Percentiles rank a stretch among this genome's conserved stretches.
phyloP scores from a whole-genome alignment of 495 filamentous ascomycete genomes.

The Xylaria cubensis region DNA sequence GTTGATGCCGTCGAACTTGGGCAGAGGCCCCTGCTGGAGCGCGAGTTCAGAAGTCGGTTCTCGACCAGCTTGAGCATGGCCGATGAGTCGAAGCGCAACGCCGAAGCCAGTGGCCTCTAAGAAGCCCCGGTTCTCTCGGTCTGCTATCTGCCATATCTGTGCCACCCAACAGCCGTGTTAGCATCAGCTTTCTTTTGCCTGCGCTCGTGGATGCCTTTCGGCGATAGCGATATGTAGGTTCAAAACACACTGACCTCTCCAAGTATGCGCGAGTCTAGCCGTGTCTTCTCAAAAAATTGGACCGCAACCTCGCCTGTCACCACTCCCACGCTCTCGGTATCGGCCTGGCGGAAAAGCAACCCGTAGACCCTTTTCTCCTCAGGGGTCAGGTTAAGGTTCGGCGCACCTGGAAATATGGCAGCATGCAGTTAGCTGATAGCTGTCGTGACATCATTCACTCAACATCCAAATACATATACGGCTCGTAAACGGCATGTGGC shows the following conservation, averaged over 20 bases:
- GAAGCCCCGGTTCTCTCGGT: slow-evolving; percentile 93
- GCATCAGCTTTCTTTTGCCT: slow-evolving; percentile 16
- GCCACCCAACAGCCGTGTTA: slow-evolving; percentile 30
- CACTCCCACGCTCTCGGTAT: slow-evolving; percentile 87
- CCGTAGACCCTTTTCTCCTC: slow-evolving; percentile 95
- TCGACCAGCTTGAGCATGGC: slow-evolving; percentile 87
- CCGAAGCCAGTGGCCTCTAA: slow-evolving; percentile 91
- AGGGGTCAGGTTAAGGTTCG: slow-evolving; percentile 83
- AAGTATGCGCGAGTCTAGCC: slow-evolving; percentile 79
- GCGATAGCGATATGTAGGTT: not conserved
- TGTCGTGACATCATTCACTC: slow-evolving; percentile 7
- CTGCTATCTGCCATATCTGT: slow-evolving; percentile 98
- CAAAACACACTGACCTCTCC: slow-evolving; percentile 72
- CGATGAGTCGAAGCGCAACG: slow-evolving; percentile 89
- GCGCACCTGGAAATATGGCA: slow-evolving; percentile 51
- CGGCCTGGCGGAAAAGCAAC: slow-evolving; percentile 87
- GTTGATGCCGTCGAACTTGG: slow-evolving; percentile 82
- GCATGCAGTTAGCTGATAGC: slow-evolving; percentile 16
- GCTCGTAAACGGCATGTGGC: not conserved
- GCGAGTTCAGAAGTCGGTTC: slow-evolving; percentile 78
- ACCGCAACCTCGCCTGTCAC: slow-evolving; percentile 96
- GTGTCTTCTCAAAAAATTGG: slow-evolving; percentile 97
- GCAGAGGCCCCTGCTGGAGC: slow-evolving; percentile 79
- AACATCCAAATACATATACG: not conserved
- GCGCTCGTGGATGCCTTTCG: not conserved